A percentile compares a stretch with the other conserved stretches of the same genome.
phyloP scores from a whole-genome alignment of 306 rosid genomes.

The Sindora glabra region DNA sequence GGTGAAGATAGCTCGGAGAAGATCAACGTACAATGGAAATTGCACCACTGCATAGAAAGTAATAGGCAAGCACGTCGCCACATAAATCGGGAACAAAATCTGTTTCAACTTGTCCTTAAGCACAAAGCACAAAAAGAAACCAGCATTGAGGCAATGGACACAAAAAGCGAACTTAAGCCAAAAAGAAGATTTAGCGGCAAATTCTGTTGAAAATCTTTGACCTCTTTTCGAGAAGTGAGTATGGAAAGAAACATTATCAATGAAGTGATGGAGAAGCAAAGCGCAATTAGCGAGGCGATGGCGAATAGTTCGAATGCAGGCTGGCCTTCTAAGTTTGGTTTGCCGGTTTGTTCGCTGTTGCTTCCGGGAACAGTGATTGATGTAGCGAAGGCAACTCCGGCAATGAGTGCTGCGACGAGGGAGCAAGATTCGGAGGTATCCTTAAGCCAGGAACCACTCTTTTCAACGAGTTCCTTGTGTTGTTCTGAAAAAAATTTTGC shows the following conservation, averaged over 20 bases:
- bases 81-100: slow-evolving; percentile 20
- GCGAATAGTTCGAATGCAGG: slow-evolving; percentile 30
- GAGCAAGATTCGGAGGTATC: slow-evolving; percentile 9
- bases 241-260: slow-evolving; percentile 51
- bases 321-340: slow-evolving; percentile 16
- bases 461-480: not conserved
- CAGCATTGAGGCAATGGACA: slow-evolving; percentile 39
- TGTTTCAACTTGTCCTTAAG: slow-evolving; percentile 18
- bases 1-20: slow-evolving; percentile 19
- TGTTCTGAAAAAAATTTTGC: not conserved
- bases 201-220: slow-evolving; percentile 20
- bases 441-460: not conserved
- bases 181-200: slow-evolving; percentile 35
- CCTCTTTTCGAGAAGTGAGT: slow-evolving; percentile 32
- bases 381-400: slow-evolving; percentile 1
- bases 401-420: slow-evolving; percentile 4
- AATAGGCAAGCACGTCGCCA: slow-evolving; percentile 28
- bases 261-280: slow-evolving; percentile 39
- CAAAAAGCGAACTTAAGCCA: slow-evolving; percentile 36
- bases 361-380: slow-evolving; percentile 16
- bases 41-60: slow-evolving; percentile 35
- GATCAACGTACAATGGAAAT: slow-evolving; percentile 41
- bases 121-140: slow-evolving; percentile 39
- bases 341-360: not conserved
- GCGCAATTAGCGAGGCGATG: slow-evolving; percentile 27